Evolutionary conservation across 331 rosid species (phyloP), one percentile per base, ranked within the genome.

Genomic region (Quercus phellos): DNA sequence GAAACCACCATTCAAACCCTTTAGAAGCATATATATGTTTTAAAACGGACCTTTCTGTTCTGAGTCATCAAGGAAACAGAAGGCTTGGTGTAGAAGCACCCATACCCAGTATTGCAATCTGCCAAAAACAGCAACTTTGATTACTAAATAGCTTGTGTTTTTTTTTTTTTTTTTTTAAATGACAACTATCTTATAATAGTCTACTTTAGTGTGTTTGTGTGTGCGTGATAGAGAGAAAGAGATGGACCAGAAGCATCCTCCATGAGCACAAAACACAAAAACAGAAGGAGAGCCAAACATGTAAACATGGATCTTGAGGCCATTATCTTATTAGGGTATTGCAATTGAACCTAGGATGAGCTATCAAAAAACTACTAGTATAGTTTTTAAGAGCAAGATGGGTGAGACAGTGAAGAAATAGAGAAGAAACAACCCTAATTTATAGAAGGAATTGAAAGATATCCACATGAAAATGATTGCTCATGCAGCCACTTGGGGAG

Each of bases 401-500:
- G 35, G 71, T 0, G 51, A n/a, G 43, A 77, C 75, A 74, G 35
- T 22, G 12, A 30, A 13, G 56, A 75, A 46, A 42, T 70, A 24
- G 70, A 21, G 3, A 0, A 9, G 42, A 34, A 19, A 30, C 51
- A 32, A 19, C 43, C 73, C 76, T 8, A 3, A 81, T 87, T 87
- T 89, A 90, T 88, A 88, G 83, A 51, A 64, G 71, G 11, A 21
- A 7, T 55, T 53, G 34, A 79, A 69, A 69, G 46, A 38, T 38
- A 5, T 66, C 53, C 43, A 18, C 19, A 82, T 38, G 11, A 38
- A 38, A 84, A 84, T 90, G 84, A 90, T 88, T 81, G 84, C 77
- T 66, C 70, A 16, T 73, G 94, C 90, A 87, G 91, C 89, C 89
- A 84, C 82, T 85, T 72, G 6, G 50, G 66, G 73, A 76, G 84